Evolutionary conservation across 2,329 filamentous ascomycete genomes (phyloP).

Genomic region (Stemphylium beticola): DNA sequence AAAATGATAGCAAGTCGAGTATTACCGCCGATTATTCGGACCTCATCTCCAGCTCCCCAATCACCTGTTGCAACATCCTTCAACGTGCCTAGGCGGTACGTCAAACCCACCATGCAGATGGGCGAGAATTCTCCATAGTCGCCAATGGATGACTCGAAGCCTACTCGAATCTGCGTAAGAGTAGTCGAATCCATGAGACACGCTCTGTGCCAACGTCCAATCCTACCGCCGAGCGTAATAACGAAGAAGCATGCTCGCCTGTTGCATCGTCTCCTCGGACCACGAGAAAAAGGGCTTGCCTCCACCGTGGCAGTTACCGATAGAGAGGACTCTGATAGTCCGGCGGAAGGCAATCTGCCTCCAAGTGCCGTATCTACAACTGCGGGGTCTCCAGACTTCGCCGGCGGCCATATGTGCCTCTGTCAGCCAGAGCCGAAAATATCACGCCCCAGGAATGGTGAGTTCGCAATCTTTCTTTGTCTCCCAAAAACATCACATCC

Average conservation of each 20-base stretch:
- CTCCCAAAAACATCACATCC: slow-evolving; percentile 13
- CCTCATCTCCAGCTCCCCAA: slow-evolving; percentile 22
- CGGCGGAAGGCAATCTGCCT: slow-evolving; percentile 26
- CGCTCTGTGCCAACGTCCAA: slow-evolving; percentile 27
- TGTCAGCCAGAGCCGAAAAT: slow-evolving; percentile 76
- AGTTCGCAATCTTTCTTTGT: slow-evolving; percentile 46
- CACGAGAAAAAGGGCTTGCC: slow-evolving; percentile 36
- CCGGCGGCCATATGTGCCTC: slow-evolving; percentile 65
- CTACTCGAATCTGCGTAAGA: slow-evolving; percentile 36
- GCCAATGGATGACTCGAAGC: slow-evolving; percentile 31
- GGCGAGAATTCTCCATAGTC: slow-evolving; percentile 22
- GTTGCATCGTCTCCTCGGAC: slow-evolving; percentile 24
- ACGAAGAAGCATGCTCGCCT: slow-evolving; percentile 24
- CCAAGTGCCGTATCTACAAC: slow-evolving; percentile 35
- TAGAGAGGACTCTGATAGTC: slow-evolving; percentile 20
- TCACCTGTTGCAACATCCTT: slow-evolving; percentile 42
- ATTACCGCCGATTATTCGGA: slow-evolving; percentile 40
- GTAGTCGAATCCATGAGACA: slow-evolving; percentile 35
- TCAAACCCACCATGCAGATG: slow-evolving; percentile 41
- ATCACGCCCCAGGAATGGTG: slow-evolving; percentile 73
- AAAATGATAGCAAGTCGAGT: slow-evolving; percentile 46
- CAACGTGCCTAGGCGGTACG: slow-evolving; percentile 45
- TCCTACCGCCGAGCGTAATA: slow-evolving; percentile 20
- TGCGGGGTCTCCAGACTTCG: slow-evolving; percentile 36
- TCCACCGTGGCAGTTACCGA: slow-evolving; percentile 29